Evolutionary conservation across 169 alveolate species (phyloP).

Genomic region (Perkinsus marinus): DNA sequence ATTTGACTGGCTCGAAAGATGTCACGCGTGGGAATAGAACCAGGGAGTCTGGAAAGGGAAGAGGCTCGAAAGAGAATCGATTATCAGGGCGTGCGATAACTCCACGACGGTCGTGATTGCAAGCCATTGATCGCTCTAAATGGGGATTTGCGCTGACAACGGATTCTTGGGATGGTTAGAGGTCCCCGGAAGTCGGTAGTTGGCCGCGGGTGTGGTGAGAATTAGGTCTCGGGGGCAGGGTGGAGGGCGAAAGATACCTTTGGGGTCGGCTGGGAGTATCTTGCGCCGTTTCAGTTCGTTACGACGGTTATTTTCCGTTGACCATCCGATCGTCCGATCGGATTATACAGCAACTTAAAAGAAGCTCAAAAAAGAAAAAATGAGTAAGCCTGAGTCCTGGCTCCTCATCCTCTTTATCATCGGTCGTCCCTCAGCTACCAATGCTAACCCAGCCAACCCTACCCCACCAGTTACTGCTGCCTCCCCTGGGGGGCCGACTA

Average conservation of each 20-base stretch:
- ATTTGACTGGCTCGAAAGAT: neutral
- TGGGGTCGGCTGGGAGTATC: neutral
- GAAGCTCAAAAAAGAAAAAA: neutral
- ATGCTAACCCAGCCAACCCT: neutral
- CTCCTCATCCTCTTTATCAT: neutral
- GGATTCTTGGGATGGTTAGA: neutral
- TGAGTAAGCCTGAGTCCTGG: neutral
- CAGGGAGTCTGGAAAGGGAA: neutral
- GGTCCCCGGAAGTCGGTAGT: neutral
- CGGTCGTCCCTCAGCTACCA: neutral
- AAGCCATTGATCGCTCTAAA: neutral
- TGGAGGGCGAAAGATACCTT: neutral
- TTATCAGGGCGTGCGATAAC: neutral
- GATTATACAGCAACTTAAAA: neutral
- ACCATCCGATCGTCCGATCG: neutral
- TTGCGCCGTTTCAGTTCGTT: neutral
- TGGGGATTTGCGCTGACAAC: neutral
- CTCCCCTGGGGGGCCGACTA: neutral
- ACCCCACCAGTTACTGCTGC: neutral
- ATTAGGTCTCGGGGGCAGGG: neutral
- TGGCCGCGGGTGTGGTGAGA: neutral
- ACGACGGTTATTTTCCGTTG: neutral
- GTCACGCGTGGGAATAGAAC: neutral
- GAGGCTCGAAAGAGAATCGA: neutral
- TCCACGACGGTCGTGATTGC: neutral